Evolutionary conservation across 108 stramenopile species (phyloP).

Genomic region (Aurantiochytrium sp.): DNA sequence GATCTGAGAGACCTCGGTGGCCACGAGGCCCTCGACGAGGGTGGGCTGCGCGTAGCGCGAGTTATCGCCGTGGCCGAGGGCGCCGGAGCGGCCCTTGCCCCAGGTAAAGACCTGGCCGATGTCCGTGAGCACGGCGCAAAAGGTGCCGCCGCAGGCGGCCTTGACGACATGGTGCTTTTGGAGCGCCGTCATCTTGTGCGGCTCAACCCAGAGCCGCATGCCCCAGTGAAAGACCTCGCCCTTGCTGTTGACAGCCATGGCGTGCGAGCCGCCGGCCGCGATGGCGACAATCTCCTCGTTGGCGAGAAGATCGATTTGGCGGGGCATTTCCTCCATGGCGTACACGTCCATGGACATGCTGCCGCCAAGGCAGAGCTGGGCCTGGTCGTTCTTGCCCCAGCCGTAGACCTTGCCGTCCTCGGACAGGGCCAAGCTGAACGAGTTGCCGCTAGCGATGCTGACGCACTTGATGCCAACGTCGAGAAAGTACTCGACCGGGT

Average conservation of each 20-base stretch:
- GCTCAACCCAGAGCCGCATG: conserved; percentile 44
- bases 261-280: conserved; percentile 44
- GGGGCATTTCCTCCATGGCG: conserved; percentile 57
- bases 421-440: conserved; percentile 47
- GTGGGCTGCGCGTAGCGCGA: conserved; percentile 15
- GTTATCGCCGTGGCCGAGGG: conserved; percentile 28
- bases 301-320: conserved; percentile 25
- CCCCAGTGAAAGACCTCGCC: conserved; percentile 58
- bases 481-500: conserved; percentile 41
- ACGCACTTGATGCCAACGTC: conserved; percentile 33
- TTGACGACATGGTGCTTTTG: neutral
- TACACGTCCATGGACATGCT: conserved; percentile 59
- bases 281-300: neutral
- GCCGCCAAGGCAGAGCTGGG: conserved; percentile 59
- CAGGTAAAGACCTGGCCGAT: neutral
- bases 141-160: neutral
- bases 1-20: neutral
- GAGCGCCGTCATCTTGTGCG: conserved; percentile 18
- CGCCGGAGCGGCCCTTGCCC: neutral
- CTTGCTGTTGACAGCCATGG: conserved; percentile 43
- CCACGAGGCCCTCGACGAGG: neutral
- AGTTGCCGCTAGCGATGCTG: conserved; percentile 41
- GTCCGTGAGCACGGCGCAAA: neutral
- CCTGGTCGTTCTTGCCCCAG: conserved; percentile 58
- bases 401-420: conserved; percentile 44